Conservation (phyloP, 441 rosid species). For the Corymbia citriodora region DNA sequence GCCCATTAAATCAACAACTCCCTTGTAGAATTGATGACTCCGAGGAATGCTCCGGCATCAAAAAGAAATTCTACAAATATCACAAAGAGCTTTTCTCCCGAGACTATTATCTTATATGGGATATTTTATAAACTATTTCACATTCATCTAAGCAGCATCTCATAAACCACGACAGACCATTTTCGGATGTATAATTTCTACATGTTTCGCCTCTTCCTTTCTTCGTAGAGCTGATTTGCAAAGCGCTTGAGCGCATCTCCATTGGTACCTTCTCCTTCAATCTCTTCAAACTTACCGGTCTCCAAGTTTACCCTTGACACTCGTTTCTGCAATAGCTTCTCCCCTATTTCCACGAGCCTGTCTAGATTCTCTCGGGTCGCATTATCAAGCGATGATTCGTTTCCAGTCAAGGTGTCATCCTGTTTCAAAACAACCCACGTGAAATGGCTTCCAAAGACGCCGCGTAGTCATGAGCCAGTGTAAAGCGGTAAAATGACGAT, state of each 20-base stretch:
- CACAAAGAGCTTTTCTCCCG: background rate
- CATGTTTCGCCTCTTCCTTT: background rate
- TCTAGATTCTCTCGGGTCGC: conserved; percentile 8
- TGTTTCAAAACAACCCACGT: background rate
- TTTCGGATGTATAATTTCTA: background rate
- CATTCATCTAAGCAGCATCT: background rate
- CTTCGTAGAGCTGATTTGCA: conserved; percentile 11
- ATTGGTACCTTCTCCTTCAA: conserved; percentile 10
- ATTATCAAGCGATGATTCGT: conserved; percentile 10
- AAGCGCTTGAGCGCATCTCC: conserved; percentile 18
- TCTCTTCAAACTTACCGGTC: conserved; percentile 6
- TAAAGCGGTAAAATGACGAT: background rate
- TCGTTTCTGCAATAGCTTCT: background rate
- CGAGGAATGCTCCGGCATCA: too few relatives aligned
- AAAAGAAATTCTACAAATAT: background rate
- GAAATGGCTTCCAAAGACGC: background rate
- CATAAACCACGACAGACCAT: background rate
- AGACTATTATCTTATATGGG: background rate
- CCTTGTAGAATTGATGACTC: too few relatives aligned
- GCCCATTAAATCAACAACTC: too few relatives aligned
- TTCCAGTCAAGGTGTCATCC: conserved; percentile 13
- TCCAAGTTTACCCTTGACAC: conserved; percentile 19
- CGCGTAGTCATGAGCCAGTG: background rate
- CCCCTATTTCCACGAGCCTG: conserved; percentile 16
- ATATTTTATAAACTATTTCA: background rate